Base-by-base conservation (phyloP, 2,329 filamentous ascomycete species). In the Exophiala sideris region DNA sequence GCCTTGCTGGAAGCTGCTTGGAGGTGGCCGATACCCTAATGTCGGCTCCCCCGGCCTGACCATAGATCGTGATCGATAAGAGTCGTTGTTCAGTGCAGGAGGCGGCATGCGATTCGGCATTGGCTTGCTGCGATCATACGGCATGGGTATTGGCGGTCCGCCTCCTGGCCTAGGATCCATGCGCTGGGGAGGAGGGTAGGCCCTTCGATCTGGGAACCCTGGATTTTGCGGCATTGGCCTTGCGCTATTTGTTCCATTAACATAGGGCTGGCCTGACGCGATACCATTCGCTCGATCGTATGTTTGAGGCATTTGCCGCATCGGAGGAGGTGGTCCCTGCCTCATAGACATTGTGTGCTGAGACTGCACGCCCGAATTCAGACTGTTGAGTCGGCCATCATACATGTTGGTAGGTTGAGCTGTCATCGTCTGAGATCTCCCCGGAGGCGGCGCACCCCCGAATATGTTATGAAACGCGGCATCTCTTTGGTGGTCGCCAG, bases 381-480 rank as follows among this genome's bases (percentile, higher is more conserved):
- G 88, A 56, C 90, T 95, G 62, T 89, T 86, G 45, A 90, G 89
- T 64, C 91, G 84, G 63, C 88, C 88, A 48, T 78, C 76, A 48
- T 78, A 76, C 55, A 80, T 77, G 65, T 82, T 83, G 55, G 78
- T 73, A 32, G 86, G 80, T 61, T 90, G 86, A 52, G 88, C 91
- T 60, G 86, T 94, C 91, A 97, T 96, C 21, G 92, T 96, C 68
- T 96, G 91, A 54, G 91, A 95, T 70, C 94, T 87, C 54, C 92
- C 92, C 42, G 89, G 84, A 44, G 90, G 90, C 61, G 89, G 91
- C 61, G 89, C 82, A 61, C 85, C 85, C 64, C 92, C 94, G 70
- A 97, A 99, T 69, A 97, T 97, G 74, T 92, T 92, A 62, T 88
- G 90, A 73, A 95, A 99, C 62, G 92, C 94, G 64, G 90, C 89